Base-by-base conservation (phyloP, 192 early-diverging fungal genomes). In the Backusella australiensis region DNA sequence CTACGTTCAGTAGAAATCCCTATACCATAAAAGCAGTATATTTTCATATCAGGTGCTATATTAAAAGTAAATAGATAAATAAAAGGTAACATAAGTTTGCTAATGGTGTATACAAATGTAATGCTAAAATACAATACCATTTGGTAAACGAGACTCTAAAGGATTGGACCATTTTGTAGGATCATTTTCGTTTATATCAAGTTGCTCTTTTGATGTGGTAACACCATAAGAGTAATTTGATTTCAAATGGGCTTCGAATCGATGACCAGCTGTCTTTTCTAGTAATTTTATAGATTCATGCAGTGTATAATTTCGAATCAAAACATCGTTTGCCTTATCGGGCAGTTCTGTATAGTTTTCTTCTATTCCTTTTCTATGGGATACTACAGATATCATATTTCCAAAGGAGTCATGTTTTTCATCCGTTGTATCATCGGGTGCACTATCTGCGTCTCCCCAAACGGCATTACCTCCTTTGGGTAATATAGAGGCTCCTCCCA, bases 1-100 rank as follows among this genome's bases (percentile, higher is more conserved):
- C 89, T 91, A 12, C 96, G 85, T 78, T 97, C 96, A 2, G 95
- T 96, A 0, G 84, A 78, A n/a, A 90, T 86, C 7, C 94, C 94
- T 5, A 90, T 86, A 1, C 95, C 96, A 79, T 96, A 96, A 12
- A 96, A 77, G 53, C 93, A 95, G 80, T 91, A 93, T 34, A 97
- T 90, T 63, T 90, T 93, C 89, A 92, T 92, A 38, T 85, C 83
- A n/a, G 90, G 93, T 11, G 93, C 94, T 53, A 87, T 71, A 32
- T 2, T 3, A 63, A 63, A 74, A 32, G 44, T 21, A 0, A 46
- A 12, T 11, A 11, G 6, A 23, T 21, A 21, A 56, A 32, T 12
- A 44, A 23, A 29, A 2, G 19, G 9, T 36, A 12, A 2, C 19
- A 69, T 11, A 23, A 1, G 3, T 39, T 39, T 39, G 1, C 38